Evolutionary conservation across 2,329 filamentous ascomycete genomes (phyloP).

Genomic region (Chaetomium sp.): DNA sequence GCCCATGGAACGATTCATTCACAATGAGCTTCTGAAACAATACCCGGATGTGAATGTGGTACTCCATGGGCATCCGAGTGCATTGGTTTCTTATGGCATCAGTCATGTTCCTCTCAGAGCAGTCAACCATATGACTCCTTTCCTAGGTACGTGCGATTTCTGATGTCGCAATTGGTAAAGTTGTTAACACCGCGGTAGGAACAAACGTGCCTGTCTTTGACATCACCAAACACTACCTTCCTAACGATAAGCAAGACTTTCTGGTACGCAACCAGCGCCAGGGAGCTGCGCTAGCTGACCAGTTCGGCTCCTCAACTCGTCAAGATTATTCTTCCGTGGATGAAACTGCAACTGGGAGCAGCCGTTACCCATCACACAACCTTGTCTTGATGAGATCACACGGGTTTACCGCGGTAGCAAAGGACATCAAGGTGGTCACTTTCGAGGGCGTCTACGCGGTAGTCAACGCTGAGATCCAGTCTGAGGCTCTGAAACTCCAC

Average conservation of each 20-base stretch:
- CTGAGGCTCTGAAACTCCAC: constrained; percentile 27
- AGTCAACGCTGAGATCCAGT: constrained; percentile 37
- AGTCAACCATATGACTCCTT: constrained; percentile 38
- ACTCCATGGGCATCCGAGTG: constrained; percentile 39
- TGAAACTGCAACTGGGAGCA: not conserved
- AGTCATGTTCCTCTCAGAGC: constrained; percentile 35
- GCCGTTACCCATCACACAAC: constrained; percentile 26
- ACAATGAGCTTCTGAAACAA: constrained; percentile 40
- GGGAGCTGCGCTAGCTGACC: constrained; percentile 2
- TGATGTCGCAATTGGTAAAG: constrained; percentile 16
- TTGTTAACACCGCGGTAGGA: not conserved
- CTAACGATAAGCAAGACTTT: constrained; percentile 30
- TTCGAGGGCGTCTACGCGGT: constrained; percentile 38
- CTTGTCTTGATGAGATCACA: constrained; percentile 41
- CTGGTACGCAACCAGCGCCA: constrained; percentile 29
- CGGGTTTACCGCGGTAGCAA: constrained; percentile 36
- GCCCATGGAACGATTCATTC: constrained; percentile 40
- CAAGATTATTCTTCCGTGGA: not conserved
- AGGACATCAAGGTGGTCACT: constrained; percentile 34
- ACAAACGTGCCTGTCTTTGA: constrained; percentile 4
- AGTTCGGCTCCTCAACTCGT: not conserved
- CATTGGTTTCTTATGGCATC: constrained; percentile 38
- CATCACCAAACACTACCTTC: constrained; percentile 25
- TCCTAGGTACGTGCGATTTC: constrained; percentile 27
- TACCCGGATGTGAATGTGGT: constrained; percentile 34